phyloP scores from a whole-genome alignment of 768 basidiomycete genomes.

The Naganishia kalamii region DNA sequence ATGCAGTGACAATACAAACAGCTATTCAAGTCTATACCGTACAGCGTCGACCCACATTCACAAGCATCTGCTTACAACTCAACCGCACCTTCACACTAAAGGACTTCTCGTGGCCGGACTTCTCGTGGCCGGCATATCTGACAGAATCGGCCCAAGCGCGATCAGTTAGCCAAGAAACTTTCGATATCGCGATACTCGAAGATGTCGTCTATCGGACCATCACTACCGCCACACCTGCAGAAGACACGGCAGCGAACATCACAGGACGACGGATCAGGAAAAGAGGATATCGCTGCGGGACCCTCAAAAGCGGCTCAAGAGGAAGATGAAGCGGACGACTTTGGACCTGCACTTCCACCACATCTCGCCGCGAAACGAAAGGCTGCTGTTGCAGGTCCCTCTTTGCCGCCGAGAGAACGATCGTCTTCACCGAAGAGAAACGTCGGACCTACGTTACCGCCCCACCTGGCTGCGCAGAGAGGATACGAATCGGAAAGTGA shows the following conservation, averaged over 20 bases:
- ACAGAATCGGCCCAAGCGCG: too few relatives aligned
- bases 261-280: background rate
- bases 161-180: too few relatives aligned
- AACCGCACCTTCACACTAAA: too few relatives aligned
- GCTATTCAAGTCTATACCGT: too few relatives aligned
- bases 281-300: background rate
- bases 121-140: too few relatives aligned
- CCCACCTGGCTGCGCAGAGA: constrained; percentile 56
- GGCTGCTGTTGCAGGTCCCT: constrained; percentile 41
- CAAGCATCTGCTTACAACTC: too few relatives aligned
- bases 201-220: constrained; percentile 43
- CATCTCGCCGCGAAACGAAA: constrained; percentile 53
- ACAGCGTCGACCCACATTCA: too few relatives aligned
- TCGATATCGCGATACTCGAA: background rate
- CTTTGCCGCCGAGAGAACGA: constrained; percentile 24
- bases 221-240: constrained; percentile 46
- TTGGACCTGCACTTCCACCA: constrained; percentile 68
- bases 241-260: background rate
- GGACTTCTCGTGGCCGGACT: too few relatives aligned
- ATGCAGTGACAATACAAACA: too few relatives aligned
- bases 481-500: constrained; percentile 55
- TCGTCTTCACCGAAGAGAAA: background rate
- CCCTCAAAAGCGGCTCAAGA: background rate
- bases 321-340: constrained; percentile 61
- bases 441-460: constrained; percentile 42